These are phyloP conservation scores for Populus tremula DNA, from an alignment of 345 rosid genomes.

Conservation along the genomic window DNA sequence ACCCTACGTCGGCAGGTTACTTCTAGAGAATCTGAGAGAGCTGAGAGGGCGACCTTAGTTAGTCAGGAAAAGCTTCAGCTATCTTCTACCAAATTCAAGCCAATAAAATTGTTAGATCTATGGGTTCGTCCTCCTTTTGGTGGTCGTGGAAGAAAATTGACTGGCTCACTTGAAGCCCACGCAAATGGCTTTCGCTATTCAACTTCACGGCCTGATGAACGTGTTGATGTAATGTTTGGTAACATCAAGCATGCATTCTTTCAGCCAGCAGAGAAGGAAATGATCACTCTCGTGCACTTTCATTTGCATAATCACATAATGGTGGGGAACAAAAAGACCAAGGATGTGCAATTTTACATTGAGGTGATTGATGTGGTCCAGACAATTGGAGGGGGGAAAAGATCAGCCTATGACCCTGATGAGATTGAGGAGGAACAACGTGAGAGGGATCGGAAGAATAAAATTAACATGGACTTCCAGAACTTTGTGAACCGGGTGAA, in stretches of 20 bases:
- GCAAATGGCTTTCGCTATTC: slow-evolving; percentile 78
- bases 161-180: slow-evolving; percentile 86
- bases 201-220: slow-evolving; percentile 76
- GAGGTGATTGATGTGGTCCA: slow-evolving; percentile 95
- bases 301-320: slow-evolving; percentile 92
- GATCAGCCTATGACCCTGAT: slow-evolving; percentile 94
- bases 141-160: slow-evolving; percentile 84
- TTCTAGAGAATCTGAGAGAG: slow-evolving; percentile 87
- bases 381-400: slow-evolving; percentile 82
- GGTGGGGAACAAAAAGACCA: slow-evolving; percentile 92
- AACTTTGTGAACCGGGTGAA: slow-evolving; percentile 79
- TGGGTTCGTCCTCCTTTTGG: slow-evolving; percentile 90
- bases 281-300: slow-evolving; percentile 82
- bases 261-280: slow-evolving; percentile 94
- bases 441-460: slow-evolving; percentile 81
- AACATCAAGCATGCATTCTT: slow-evolving; percentile 89
- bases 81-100: slow-evolving; percentile 65
- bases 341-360: slow-evolving; percentile 86
- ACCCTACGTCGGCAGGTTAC: slow-evolving; percentile 72
- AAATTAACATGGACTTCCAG: slow-evolving; percentile 81
- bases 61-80: slow-evolving; percentile 84
- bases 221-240: slow-evolving; percentile 75
- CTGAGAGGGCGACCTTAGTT: slow-evolving; percentile 91
- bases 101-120: slow-evolving; percentile 69
- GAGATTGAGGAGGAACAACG: slow-evolving; percentile 93